Conservation (phyloP, 108 stramenopile species). For the Skeletonema marinoi region DNA sequence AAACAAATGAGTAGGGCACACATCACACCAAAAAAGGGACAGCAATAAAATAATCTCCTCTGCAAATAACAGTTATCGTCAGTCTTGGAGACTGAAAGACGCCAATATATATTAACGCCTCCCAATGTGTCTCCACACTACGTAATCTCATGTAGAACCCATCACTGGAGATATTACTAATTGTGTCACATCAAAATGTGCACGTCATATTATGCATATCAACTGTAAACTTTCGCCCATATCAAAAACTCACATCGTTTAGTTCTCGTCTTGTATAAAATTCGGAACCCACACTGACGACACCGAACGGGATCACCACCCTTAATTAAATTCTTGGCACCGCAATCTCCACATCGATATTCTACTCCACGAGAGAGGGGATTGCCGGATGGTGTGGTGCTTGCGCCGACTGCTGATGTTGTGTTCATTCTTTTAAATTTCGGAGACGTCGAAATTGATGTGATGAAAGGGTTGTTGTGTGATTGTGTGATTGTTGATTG, state of each 20-base stretch:
- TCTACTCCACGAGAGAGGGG: slow-evolving; percentile 74
- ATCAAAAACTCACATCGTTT: slow-evolving; percentile 80
- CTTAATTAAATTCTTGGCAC: slow-evolving; percentile 78
- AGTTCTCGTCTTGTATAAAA: slow-evolving; percentile 97
- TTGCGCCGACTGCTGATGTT: not conserved
- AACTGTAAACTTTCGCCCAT: not conserved
- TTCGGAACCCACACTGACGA: slow-evolving; percentile 96
- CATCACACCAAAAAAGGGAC: slow-evolving; percentile 3
- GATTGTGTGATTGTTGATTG: too few relatives aligned
- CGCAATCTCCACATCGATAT: slow-evolving; percentile 93
- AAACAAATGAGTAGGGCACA: not conserved
- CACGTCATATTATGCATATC: not conserved
- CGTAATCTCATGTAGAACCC: slow-evolving; percentile 51
- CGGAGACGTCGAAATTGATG: not conserved
- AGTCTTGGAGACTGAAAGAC: not conserved
- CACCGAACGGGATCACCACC: slow-evolving; percentile 93
- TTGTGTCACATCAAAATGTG: not conserved
- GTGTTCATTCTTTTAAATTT: slow-evolving; percentile 11
- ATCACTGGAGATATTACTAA: slow-evolving; percentile 34
- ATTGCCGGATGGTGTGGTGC: slow-evolving; percentile 17
- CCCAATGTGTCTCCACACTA: slow-evolving; percentile 5
- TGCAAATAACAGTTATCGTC: slow-evolving; percentile 26
- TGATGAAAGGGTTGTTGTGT: too few relatives aligned
- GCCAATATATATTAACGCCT: not conserved
- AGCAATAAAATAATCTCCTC: slow-evolving; percentile 18